These are phyloP conservation scores for Platismatia glauca DNA, from an alignment of 495 filamentous ascomycete genomes.

Conservation along the genomic window DNA sequence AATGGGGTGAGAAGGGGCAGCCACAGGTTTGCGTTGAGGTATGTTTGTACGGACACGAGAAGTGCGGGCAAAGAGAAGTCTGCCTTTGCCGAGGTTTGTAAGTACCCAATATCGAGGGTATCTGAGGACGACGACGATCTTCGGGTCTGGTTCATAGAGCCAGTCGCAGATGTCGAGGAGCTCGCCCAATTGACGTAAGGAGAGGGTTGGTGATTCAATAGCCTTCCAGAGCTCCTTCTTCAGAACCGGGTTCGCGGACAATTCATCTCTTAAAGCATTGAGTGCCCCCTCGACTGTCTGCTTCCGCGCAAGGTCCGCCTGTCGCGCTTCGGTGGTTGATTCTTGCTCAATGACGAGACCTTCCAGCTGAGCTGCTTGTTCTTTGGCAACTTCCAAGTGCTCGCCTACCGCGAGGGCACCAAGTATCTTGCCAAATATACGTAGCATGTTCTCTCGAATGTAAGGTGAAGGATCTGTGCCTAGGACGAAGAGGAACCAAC, in stretches of 20 bases:
- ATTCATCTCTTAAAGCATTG: slow-evolving; percentile 52
- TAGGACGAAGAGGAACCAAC: slow-evolving; percentile 61
- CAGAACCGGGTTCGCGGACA: slow-evolving; percentile 52
- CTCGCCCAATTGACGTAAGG: slow-evolving; percentile 63
- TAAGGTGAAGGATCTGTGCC: slow-evolving; percentile 74
- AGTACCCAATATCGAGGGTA: slow-evolving; percentile 66
- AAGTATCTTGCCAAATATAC: slow-evolving; percentile 59
- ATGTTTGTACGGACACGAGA: slow-evolving; percentile 11
- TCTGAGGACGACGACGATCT: slow-evolving; percentile 52
- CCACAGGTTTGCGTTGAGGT: slow-evolving; percentile 17
- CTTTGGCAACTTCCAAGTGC: slow-evolving; percentile 23
- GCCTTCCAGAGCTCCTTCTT: slow-evolving; percentile 71
- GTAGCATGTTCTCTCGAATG: slow-evolving; percentile 60
- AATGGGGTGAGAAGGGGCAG: slow-evolving; percentile 18
- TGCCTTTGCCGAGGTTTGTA: slow-evolving; percentile 47
- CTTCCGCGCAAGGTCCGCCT: slow-evolving; percentile 60
- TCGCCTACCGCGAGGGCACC: slow-evolving; percentile 76
- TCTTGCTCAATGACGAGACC: slow-evolving; percentile 78
- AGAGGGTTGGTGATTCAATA: slow-evolving; percentile 56
- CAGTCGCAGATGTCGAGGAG: slow-evolving; percentile 67
- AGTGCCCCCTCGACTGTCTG: slow-evolving; percentile 70
- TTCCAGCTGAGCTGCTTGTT: slow-evolving; percentile 26
- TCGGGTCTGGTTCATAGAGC: slow-evolving; percentile 59
- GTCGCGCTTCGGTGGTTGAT: slow-evolving; percentile 55
- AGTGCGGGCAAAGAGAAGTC: slow-evolving; percentile 20